These are phyloP conservation scores for Stromatinia cepivora DNA, from an alignment of 2,329 filamentous ascomycete genomes.

Conservation along the genomic window DNA sequence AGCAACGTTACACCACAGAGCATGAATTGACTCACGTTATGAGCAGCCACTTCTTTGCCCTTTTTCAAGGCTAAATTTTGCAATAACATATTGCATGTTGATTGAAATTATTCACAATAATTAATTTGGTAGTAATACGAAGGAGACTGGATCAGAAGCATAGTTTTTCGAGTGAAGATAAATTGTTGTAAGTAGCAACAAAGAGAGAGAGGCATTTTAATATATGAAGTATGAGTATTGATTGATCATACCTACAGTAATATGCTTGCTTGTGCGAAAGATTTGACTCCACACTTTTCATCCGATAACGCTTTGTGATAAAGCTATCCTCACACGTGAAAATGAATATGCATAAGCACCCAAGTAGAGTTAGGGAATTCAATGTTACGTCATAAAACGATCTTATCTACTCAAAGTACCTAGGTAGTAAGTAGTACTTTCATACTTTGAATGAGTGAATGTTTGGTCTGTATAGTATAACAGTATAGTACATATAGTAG, in stretches of 20 bases:
- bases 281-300: conserved; percentile 17
- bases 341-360: background rate
- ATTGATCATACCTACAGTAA: background rate
- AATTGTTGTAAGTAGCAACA: conserved; percentile 7
- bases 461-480: background rate
- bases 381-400: background rate
- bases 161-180: background rate
- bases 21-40: conserved; percentile 38
- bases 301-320: conserved; percentile 21
- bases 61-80: conserved; percentile 39
- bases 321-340: conserved; percentile 2
- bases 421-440: background rate
- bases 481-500: too few relatives aligned
- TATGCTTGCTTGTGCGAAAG: background rate
- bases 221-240: background rate
- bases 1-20: conserved; percentile 27
- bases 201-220: conserved; percentile 7
- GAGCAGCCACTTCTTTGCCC: conserved; percentile 40
- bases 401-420: background rate
- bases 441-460: background rate
- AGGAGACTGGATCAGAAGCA: background rate
- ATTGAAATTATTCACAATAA: conserved; percentile 25
- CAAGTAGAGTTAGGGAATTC: too few relatives aligned
- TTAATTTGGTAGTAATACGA: conserved; percentile 17
- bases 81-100: conserved; percentile 41